phyloP scores from a whole-genome alignment of 306 rosid genomes.

The Dalbergia cultrata region DNA sequence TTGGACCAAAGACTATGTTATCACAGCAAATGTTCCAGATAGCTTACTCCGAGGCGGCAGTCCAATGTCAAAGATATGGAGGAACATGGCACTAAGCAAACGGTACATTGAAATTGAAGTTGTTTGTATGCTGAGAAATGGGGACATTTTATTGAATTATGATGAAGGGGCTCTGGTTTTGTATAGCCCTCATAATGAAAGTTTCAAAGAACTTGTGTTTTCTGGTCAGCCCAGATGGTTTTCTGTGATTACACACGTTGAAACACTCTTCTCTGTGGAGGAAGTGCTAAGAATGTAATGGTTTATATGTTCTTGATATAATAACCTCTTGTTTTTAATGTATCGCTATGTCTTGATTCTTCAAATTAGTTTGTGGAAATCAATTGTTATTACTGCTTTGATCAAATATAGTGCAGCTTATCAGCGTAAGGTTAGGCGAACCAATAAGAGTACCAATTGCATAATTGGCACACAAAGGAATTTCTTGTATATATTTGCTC shows the following conservation, averaged over 20 bases:
- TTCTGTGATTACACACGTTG: constrained; percentile 2
- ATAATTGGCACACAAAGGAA: too few relatives aligned
- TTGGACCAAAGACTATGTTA: constrained; percentile 19
- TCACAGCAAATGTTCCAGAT: neutral
- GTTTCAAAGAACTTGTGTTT: neutral
- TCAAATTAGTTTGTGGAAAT: neutral
- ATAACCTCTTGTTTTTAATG: neutral
- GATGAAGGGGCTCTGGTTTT: constrained; percentile 8
- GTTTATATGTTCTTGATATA: neutral
- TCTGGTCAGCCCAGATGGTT: constrained; percentile 35
- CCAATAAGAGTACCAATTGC: too few relatives aligned
- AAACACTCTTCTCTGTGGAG: constrained; percentile 1
- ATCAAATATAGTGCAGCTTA: too few relatives aligned
- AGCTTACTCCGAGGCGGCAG: neutral
- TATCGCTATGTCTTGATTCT: neutral
- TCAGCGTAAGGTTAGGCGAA: too few relatives aligned
- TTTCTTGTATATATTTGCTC: too few relatives aligned
- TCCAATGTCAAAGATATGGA: constrained; percentile 9
- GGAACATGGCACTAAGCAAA: neutral
- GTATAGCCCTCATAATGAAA: neutral
- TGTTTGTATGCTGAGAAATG: neutral
- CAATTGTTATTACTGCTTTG: too few relatives aligned
- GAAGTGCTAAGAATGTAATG: neutral
- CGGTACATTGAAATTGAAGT: neutral
- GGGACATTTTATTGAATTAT: constrained; percentile 2